Evolutionary conservation across 2,329 filamentous ascomycete genomes (phyloP).

Genomic region (Penicillium nordicum): DNA sequence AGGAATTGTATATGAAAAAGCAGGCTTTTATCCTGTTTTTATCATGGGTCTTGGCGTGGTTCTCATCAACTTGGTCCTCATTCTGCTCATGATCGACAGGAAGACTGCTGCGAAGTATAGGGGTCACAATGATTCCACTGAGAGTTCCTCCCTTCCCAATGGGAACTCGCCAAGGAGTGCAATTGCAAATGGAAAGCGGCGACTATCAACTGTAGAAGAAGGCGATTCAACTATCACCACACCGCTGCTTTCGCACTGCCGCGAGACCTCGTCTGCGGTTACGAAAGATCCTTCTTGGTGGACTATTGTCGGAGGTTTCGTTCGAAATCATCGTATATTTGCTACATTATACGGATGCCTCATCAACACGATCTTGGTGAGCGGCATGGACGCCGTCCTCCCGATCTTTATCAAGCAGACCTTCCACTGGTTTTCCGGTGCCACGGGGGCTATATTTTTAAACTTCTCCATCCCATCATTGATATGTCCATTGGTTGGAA

Average conservation of each 20-base stretch:
- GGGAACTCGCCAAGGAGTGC: too few relatives aligned
- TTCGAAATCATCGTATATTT: not conserved
- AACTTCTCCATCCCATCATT: constrained; percentile 6
- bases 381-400: constrained; percentile 1
- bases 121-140: not conserved
- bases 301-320: constrained; percentile 2
- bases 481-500: constrained; percentile 3
- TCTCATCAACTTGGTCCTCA: not conserved
- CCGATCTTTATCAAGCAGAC: constrained; percentile 2
- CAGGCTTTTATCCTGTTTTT: constrained; percentile 7
- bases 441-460: constrained; percentile 3
- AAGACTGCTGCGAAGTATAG: not conserved
- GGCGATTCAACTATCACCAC: not conserved
- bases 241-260: not conserved
- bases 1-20: constrained; percentile 7
- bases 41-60: not conserved
- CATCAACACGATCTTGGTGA: constrained; percentile 2
- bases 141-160: not conserved
- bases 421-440: constrained; percentile 5
- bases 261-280: not conserved
- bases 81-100: constrained; percentile 6
- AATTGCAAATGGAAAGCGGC: not conserved
- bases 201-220: not conserved
- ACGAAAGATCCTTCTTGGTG: not conserved
- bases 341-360: constrained; percentile 6